These are phyloP conservation scores for Fusarium nematophilum DNA, from an alignment of 2,329 filamentous ascomycete genomes.

Conservation along the genomic window DNA sequence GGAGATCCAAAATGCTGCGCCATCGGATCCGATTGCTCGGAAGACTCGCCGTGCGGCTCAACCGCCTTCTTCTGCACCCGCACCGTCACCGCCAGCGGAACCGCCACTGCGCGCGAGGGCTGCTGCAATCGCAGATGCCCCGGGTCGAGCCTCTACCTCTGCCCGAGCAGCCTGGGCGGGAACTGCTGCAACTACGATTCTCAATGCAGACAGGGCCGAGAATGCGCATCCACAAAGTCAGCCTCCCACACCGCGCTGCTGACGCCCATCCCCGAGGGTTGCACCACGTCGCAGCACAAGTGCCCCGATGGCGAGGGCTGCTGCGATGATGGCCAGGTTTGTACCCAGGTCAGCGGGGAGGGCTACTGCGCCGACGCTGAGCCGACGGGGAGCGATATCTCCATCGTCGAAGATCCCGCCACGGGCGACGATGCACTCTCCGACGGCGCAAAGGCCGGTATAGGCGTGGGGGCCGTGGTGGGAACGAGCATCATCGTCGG, in stretches of 20 bases:
- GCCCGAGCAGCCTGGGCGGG: slow-evolving; percentile 56
- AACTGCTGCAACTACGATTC: slow-evolving; percentile 62
- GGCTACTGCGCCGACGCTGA: slow-evolving; percentile 55
- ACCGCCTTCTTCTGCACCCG: slow-evolving; percentile 50
- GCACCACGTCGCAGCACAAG: slow-evolving; percentile 57
- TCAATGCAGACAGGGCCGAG: slow-evolving; percentile 52
- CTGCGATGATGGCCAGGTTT: slow-evolving; percentile 58
- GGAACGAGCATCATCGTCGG: slow-evolving; percentile 57
- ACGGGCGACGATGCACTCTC: slow-evolving; percentile 49
- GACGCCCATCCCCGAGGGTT: slow-evolving; percentile 54
- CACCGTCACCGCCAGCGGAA: slow-evolving; percentile 43
- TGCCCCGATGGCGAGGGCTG: slow-evolving; percentile 62
- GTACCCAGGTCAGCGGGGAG: slow-evolving; percentile 51
- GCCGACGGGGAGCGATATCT: slow-evolving; percentile 48
- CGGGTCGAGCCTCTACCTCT: slow-evolving; percentile 56
- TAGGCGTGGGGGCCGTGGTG: slow-evolving; percentile 64
- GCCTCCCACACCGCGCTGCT: slow-evolving; percentile 44
- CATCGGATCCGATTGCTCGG: slow-evolving; percentile 55
- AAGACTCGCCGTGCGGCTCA: slow-evolving; percentile 50
- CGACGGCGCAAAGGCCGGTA: slow-evolving; percentile 65
- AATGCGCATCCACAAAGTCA: slow-evolving; percentile 50
- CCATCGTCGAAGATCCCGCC: slow-evolving; percentile 44
- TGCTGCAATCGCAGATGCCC: slow-evolving; percentile 57
- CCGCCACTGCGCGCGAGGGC: slow-evolving; percentile 41
- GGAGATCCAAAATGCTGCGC: slow-evolving; percentile 55